phyloP scores from a whole-genome alignment of 192 early-diverging fungal species.

The Chytriomyces sp. region DNA sequence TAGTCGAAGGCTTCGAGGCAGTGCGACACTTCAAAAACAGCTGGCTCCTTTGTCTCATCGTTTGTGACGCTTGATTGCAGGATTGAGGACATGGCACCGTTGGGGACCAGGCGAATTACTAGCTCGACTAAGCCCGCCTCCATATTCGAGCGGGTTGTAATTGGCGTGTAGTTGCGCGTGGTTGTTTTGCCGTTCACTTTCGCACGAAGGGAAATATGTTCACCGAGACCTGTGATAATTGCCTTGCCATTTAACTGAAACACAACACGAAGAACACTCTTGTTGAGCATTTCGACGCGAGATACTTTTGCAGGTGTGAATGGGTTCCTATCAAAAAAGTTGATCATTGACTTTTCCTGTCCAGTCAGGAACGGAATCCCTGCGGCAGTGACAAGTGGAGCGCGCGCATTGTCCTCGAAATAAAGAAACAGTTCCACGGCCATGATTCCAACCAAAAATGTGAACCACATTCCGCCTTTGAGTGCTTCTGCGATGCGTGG shows the following conservation, averaged over 20 bases:
- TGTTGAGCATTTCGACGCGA: neutral
- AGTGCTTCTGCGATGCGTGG: neutral
- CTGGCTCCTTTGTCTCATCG: neutral
- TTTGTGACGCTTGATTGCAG: neutral
- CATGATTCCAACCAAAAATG: neutral
- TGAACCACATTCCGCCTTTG: slow-evolving; percentile 4
- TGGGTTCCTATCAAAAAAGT: too few species aligned
- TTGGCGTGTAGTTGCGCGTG: slow-evolving; percentile 5
- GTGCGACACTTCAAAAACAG: neutral
- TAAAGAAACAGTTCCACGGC: slow-evolving; percentile 1
- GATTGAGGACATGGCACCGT: neutral
- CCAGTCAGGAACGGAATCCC: neutral
- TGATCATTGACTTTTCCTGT: too few species aligned
- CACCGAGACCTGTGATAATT: neutral
- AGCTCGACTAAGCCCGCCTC: slow-evolving; percentile 1
- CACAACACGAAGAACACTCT: neutral
- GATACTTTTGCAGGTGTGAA: neutral
- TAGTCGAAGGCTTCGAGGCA: neutral
- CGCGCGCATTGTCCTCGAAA: neutral
- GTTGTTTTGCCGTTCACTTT: too few species aligned
- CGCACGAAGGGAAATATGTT: neutral
- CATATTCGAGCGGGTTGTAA: neutral
- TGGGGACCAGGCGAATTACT: slow-evolving; percentile 4
- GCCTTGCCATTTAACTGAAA: neutral
- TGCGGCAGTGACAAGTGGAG: neutral